Evolutionary conservation across 2,329 filamentous ascomycete species (phyloP).

Genomic region (Coniochaeta prunicola): DNA sequence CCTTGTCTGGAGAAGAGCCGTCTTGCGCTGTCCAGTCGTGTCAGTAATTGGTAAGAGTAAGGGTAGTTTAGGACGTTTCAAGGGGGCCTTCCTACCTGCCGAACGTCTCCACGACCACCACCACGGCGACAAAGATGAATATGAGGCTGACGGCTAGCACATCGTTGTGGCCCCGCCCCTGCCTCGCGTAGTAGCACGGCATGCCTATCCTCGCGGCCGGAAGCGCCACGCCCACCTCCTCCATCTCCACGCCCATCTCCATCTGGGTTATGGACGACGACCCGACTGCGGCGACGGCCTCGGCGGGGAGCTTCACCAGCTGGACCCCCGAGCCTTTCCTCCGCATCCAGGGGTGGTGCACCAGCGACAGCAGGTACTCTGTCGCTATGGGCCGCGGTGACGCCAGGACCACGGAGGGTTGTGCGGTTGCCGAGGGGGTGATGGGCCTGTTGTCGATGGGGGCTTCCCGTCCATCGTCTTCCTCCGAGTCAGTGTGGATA

Average conservation of each 20-base stretch:
- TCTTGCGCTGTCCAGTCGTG: slow-evolving; percentile 1
- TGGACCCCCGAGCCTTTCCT: background rate
- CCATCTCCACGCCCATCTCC: background rate
- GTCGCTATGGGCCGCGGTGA: slow-evolving; percentile 9
- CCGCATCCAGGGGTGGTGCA: background rate
- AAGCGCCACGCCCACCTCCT: background rate
- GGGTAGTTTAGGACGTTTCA: background rate
- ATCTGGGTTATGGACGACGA: background rate
- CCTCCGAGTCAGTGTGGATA: background rate
- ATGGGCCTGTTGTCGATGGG: slow-evolving; percentile 16
- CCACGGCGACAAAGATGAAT: slow-evolving; percentile 19
- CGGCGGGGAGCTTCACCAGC: slow-evolving; percentile 4
- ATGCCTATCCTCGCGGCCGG: slow-evolving; percentile 1
- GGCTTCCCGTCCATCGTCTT: slow-evolving; percentile 3
- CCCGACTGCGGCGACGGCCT: slow-evolving; percentile 4
- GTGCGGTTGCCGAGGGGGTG: slow-evolving; percentile 10
- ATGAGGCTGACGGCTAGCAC: slow-evolving; percentile 21
- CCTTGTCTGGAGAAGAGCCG: slow-evolving; percentile 1
- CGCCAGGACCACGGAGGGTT: slow-evolving; percentile 14
- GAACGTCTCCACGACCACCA: slow-evolving; percentile 21
- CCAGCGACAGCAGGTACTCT: slow-evolving; percentile 9
- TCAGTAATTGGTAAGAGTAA: too few species aligned
- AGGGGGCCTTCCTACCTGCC: slow-evolving; percentile 11
- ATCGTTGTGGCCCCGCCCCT: slow-evolving; percentile 18
- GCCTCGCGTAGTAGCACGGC: slow-evolving; percentile 12